Evolutionary conservation across 495 filamentous ascomycete species (phyloP).

Genomic region (Trichocladium antarcticum): DNA sequence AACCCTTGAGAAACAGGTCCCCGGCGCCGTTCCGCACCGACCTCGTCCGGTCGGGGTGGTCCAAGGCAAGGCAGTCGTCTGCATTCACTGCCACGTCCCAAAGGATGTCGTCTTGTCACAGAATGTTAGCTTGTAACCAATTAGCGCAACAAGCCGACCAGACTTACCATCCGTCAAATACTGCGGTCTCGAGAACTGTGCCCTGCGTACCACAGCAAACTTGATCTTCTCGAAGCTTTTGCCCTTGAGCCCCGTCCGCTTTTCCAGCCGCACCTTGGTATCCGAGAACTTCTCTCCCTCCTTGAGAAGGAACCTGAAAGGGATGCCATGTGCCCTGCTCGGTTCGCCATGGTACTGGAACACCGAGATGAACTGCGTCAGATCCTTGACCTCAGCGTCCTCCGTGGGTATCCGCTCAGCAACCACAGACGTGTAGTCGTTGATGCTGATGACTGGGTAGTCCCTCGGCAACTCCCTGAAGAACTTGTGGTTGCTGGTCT

Average conservation of each 20-base stretch:
- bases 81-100: slow-evolving; percentile 54
- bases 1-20: slow-evolving; percentile 47
- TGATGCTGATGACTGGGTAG: slow-evolving; percentile 57
- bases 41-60: slow-evolving; percentile 67
- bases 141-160: not conserved
- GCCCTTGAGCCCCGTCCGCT: slow-evolving; percentile 86
- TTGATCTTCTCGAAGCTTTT: slow-evolving; percentile 98
- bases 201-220: slow-evolving; percentile 70
- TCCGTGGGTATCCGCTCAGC: slow-evolving; percentile 76
- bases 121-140: slow-evolving; percentile 8
- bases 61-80: slow-evolving; percentile 79
- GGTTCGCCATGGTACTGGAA: slow-evolving; percentile 90
- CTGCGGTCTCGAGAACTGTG: slow-evolving; percentile 56
- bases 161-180: slow-evolving; percentile 81
- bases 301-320: slow-evolving; percentile 83
- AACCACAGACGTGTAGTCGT: slow-evolving; percentile 74
- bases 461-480: slow-evolving; percentile 58
- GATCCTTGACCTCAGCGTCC: slow-evolving; percentile 47
- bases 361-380: slow-evolving; percentile 55
- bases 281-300: slow-evolving; percentile 82
- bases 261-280: slow-evolving; percentile 81
- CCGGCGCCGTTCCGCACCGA: slow-evolving; percentile 41
- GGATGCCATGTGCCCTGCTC: slow-evolving; percentile 61
- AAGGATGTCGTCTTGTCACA: slow-evolving; percentile 63
- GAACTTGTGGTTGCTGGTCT: slow-evolving; percentile 66